Percentiles rank a stretch among this genome's conserved stretches.
Evolutionary conservation across 2,329 filamentous ascomycete genomes (phyloP).

Genomic region (Trichoderma sp.): DNA sequence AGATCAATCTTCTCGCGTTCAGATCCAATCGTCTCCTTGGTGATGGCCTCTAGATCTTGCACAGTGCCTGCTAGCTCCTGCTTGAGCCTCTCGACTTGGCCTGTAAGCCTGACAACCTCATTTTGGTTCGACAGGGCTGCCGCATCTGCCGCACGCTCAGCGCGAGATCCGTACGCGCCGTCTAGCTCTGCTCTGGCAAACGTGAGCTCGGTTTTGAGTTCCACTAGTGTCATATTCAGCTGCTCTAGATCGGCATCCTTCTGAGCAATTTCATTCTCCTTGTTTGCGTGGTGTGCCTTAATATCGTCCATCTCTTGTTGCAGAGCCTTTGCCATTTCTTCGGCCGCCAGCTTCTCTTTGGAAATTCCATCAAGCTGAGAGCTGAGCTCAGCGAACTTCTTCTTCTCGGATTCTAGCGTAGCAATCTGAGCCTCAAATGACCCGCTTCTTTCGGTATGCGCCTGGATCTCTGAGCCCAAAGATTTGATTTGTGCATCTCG

Average conservation of each 20-base stretch:
- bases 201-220: slow-evolving; percentile 63
- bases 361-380: slow-evolving; percentile 37
- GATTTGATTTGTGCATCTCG: slow-evolving; percentile 44
- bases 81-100: slow-evolving; percentile 53
- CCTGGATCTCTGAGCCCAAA: slow-evolving; percentile 40
- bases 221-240: slow-evolving; percentile 54
- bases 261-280: slow-evolving; percentile 48
- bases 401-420: slow-evolving; percentile 11
- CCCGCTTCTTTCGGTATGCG: slow-evolving; percentile 44
- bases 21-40: slow-evolving; percentile 52
- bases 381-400: slow-evolving; percentile 37
- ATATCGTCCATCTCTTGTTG: slow-evolving; percentile 32
- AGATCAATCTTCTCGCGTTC: slow-evolving; percentile 53
- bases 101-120: slow-evolving; percentile 49
- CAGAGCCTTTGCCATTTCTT: slow-evolving; percentile 34
- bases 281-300: slow-evolving; percentile 31
- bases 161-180: slow-evolving; percentile 60
- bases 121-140: slow-evolving; percentile 54
- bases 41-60: slow-evolving; percentile 56
- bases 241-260: slow-evolving; percentile 55
- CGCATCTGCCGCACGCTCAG: slow-evolving; percentile 60
- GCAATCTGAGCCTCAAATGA: slow-evolving; percentile 40
- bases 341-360: slow-evolving; percentile 33
- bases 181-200: slow-evolving; percentile 64
- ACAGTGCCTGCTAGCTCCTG: slow-evolving; percentile 53